These are phyloP conservation scores for Fusarium sp. DNA, from an alignment of 2,329 filamentous ascomycete genomes.

Conservation along the genomic window DNA sequence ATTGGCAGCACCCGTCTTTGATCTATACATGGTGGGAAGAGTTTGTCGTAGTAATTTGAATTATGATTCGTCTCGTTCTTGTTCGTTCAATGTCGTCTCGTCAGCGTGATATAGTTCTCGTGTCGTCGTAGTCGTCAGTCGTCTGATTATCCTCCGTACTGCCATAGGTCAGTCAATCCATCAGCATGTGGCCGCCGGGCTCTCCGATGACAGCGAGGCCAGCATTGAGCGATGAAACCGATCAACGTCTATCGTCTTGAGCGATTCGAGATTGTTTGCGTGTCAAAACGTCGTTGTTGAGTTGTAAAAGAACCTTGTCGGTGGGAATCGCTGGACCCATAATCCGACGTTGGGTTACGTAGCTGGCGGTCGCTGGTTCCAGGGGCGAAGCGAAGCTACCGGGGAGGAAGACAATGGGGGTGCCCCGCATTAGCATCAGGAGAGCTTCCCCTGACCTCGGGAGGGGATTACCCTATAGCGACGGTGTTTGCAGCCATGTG, in stretches of 20 bases:
- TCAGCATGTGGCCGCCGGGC: slow-evolving; percentile 36
- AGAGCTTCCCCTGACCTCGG: slow-evolving; percentile 7
- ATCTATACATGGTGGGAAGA: slow-evolving; percentile 54
- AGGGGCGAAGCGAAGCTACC: neutral
- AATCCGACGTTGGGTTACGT: slow-evolving; percentile 20
- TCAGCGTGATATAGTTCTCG: neutral
- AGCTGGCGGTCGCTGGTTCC: slow-evolving; percentile 19
- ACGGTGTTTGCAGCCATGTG: neutral
- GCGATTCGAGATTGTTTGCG: neutral
- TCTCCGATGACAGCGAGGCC: slow-evolving; percentile 21
- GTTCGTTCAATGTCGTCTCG: neutral
- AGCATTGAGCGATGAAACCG: slow-evolving; percentile 23
- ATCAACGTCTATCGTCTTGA: neutral
- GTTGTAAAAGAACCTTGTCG: slow-evolving; percentile 18
- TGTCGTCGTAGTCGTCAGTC: slow-evolving; percentile 14
- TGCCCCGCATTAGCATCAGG: slow-evolving; percentile 33
- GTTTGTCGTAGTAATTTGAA: slow-evolving; percentile 12
- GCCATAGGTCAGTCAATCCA: slow-evolving; percentile 28
- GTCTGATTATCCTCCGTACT: slow-evolving; percentile 23
- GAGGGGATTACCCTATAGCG: slow-evolving; percentile 36
- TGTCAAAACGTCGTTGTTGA: neutral
- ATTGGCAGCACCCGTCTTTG: slow-evolving; percentile 54
- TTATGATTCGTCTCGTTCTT: neutral
- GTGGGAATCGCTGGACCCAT: slow-evolving; percentile 1
- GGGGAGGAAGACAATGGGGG: neutral